These are phyloP conservation scores for Macrocystidia cucumis DNA, from an alignment of 1,284 basidiomycete species.

Conservation along the genomic window DNA sequence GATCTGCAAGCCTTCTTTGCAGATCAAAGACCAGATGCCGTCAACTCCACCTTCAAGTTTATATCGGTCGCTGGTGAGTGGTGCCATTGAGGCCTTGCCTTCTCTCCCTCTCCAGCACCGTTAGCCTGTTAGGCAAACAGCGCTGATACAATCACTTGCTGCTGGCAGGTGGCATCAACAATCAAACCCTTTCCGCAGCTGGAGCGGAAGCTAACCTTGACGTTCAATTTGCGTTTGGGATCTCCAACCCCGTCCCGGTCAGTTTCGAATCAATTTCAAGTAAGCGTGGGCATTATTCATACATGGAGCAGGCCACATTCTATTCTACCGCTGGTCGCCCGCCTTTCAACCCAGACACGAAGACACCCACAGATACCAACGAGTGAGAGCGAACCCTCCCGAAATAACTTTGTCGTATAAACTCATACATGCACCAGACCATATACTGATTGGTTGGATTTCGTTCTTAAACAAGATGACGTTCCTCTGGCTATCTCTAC, in stretches of 20 bases:
- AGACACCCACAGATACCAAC: conserved; percentile 38
- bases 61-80: conserved; percentile 38
- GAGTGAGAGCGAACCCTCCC: conserved; percentile 25
- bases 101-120: no score
- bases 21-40: conserved; percentile 37
- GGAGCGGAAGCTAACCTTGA: conserved; percentile 71
- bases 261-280: conserved; percentile 2
- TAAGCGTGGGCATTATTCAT: no score
- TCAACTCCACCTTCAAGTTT: conserved; percentile 33
- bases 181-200: conserved; percentile 44
- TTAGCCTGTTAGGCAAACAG: no score
- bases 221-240: conserved; percentile 57
- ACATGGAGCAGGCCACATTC: conserved; percentile 12
- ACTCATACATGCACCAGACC: conserved; percentile 10
- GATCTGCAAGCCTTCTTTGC: conserved; percentile 47
- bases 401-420: neutral
- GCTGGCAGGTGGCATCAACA: conserved; percentile 45
- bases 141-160: neutral
- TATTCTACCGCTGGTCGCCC: conserved; percentile 36
- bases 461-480: conserved; percentile 29
- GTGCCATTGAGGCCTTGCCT: neutral
- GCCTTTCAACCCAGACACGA: conserved; percentile 46
- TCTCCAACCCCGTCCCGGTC: conserved; percentile 40
- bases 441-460: conserved; percentile 47
- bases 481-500: conserved; percentile 56